These are phyloP conservation scores for Suillus decipiens DNA, from an alignment of 768 basidiomycete species.

Conservation along the genomic window DNA sequence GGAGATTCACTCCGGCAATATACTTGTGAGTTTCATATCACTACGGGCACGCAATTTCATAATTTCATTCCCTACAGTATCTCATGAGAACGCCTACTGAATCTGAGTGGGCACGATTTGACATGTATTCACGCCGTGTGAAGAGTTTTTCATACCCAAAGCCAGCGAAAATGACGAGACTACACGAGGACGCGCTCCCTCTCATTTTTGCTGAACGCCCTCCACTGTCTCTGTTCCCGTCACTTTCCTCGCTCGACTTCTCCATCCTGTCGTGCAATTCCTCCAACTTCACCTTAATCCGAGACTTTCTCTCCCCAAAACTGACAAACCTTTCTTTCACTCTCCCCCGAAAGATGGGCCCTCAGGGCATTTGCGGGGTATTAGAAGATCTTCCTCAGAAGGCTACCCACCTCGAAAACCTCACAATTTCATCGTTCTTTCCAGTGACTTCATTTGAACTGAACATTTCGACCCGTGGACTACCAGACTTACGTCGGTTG, in stretches of 20 bases:
- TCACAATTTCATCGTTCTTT: constrained; percentile 25
- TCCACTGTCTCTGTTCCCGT: constrained; percentile 26
- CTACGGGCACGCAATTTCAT: constrained; percentile 1
- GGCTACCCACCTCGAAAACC: constrained; percentile 19
- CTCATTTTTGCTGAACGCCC: constrained; percentile 22
- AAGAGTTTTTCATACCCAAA: constrained; percentile 25
- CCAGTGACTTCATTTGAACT: constrained; percentile 17
- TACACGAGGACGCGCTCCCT: constrained; percentile 28
- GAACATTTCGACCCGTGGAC: constrained; percentile 18
- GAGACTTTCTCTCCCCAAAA: constrained; percentile 21
- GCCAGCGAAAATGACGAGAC: constrained; percentile 20
- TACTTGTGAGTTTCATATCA: constrained; percentile 22
- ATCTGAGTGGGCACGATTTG: constrained; percentile 25
- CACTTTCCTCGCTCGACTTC: constrained; percentile 28
- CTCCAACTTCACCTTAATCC: constrained; percentile 22
- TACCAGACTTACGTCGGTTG: constrained; percentile 25
- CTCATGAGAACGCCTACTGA: constrained; percentile 22
- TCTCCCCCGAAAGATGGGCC: constrained; percentile 24
- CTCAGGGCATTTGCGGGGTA: constrained; percentile 22
- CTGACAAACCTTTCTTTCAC: constrained; percentile 26
- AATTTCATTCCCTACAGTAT: constrained; percentile 13
- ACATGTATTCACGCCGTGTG: constrained; percentile 28
- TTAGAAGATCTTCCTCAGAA: constrained; percentile 26
- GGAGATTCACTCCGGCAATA: constrained; percentile 21
- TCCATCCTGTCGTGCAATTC: constrained; percentile 27